phyloP scores from a whole-genome alignment of 768 basidiomycete species.

The Calocybe gangraenosa region DNA sequence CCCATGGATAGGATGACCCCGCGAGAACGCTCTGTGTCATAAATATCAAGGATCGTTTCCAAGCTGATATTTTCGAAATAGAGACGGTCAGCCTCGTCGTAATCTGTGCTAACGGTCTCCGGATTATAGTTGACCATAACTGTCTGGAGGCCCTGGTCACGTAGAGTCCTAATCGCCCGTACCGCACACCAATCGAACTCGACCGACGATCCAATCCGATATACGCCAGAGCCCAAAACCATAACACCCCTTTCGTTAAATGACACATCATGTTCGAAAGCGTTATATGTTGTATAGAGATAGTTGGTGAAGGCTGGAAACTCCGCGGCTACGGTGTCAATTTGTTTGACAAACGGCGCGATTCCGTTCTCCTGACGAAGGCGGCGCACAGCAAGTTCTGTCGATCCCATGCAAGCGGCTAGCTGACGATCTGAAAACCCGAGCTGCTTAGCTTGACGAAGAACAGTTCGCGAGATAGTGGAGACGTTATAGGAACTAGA shows the following conservation, averaged over 20 bases:
- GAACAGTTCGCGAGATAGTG: constrained; percentile 53
- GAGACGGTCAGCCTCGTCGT: constrained; percentile 96
- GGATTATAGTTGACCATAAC: constrained; percentile 99
- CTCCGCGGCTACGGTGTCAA: constrained; percentile 98
- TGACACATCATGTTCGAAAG: constrained; percentile 84
- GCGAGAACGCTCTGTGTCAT: constrained; percentile 82
- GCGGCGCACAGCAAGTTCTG: constrained; percentile 88
- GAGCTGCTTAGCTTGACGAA: constrained; percentile 85
- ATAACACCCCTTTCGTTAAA: constrained; percentile 94
- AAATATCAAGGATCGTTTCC: constrained; percentile 96
- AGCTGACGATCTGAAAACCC: constrained; percentile 96
- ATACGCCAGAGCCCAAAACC: constrained; percentile 97
- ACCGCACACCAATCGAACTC: constrained; percentile 99
- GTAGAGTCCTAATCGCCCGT: constrained; percentile 91
- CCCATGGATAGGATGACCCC: constrained; percentile 98
- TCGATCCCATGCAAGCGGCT: constrained; percentile 78
- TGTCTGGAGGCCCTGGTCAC: constrained; percentile 91
- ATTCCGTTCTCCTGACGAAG: constrained; percentile 83
- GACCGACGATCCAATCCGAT: constrained; percentile 97
- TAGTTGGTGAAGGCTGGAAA: constrained; percentile 99
- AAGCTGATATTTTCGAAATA: constrained; percentile 99
- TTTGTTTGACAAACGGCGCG: constrained; percentile 94
- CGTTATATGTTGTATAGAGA: constrained; percentile 97
- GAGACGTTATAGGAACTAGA: constrained; percentile 60
- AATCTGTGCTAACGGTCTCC: constrained; percentile 98